A percentile compares a stretch with the other conserved stretches of the same genome.
These are phyloP conservation scores for Suillus cothurnatus DNA, from an alignment of 768 basidiomycete genomes.

Conservation along the genomic window DNA sequence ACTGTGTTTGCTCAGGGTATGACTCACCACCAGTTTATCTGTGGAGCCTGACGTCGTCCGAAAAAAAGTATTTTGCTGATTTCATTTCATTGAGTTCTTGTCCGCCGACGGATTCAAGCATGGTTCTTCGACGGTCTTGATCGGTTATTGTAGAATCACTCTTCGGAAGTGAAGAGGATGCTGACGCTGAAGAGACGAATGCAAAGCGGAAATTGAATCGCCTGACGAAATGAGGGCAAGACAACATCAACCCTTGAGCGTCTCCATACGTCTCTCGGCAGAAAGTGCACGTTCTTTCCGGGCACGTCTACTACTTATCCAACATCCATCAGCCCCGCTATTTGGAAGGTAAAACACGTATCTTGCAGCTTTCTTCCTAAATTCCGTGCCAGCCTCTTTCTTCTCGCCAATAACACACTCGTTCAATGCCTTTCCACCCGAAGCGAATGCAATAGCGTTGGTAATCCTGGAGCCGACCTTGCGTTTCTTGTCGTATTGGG, in stretches of 20 bases:
- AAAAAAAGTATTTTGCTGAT: constrained; percentile 45
- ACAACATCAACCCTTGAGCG: constrained; percentile 39
- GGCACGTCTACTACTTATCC: constrained; percentile 63
- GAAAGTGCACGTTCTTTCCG: constrained; percentile 78
- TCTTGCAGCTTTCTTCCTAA: constrained; percentile 74
- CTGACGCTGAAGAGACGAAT: background rate
- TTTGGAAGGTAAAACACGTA: constrained; percentile 24
- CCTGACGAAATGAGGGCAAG: constrained; percentile 21
- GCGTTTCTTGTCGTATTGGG: constrained; percentile 64
- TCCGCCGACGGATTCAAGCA: constrained; percentile 50
- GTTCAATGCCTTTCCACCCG: constrained; percentile 56
- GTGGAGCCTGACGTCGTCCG: constrained; percentile 53
- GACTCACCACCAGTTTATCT: constrained; percentile 5
- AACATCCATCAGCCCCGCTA: constrained; percentile 1
- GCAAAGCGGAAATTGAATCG: background rate
- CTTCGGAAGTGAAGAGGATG: constrained; percentile 10
- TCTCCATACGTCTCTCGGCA: constrained; percentile 61
- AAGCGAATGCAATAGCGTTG: constrained; percentile 58
- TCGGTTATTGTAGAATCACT: constrained; percentile 35
- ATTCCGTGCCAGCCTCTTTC: constrained; percentile 57
- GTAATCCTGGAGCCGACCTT: constrained; percentile 74
- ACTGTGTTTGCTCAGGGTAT: too few species aligned
- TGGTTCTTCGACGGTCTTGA: constrained; percentile 49
- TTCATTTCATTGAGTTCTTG: constrained; percentile 47
- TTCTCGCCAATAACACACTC: constrained; percentile 38